Evolutionary conservation across 371 early-diverging fungal species (phyloP), one percentile per base, ranked within the genome.

Genomic region (Entomophthora muscae): DNA sequence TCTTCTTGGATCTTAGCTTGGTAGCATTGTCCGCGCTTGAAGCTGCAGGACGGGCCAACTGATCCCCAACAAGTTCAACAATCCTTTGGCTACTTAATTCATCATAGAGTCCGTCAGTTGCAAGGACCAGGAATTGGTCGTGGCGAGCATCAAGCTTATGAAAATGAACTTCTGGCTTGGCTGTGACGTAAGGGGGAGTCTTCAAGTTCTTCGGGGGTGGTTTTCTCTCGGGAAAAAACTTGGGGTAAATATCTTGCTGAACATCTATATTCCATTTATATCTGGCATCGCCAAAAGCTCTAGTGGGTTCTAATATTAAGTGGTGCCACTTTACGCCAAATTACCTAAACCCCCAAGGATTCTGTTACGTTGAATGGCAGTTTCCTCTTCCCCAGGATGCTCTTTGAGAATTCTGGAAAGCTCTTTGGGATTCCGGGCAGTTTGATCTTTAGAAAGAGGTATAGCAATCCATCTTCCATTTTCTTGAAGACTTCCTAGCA

Each of bases 81-180:
- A 84, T 84, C 61, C 88, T 80, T 2, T 85, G 84, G 69, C 80
- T 84, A 21, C 78, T 76, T 56, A 94, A 66, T 64, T 84, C 80
- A 66, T 95, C 96, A 83, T 90, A 95, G 1, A 98, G 73, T 1
- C 98, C 98, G 73, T 98, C 98, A 0, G 93, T 86, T 2, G 92
- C 96, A 53, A 98, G 71, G 0, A 96, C 86, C 53, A 94, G 67
- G 71, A 86, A 93, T 59, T 75, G 70, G 72, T 95, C 95, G n/a
- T 73, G 71, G 7, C 61, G 27, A 76, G 68, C 70, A 67, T 73
- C 65, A 42, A 87, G 66, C 55, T 76, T 70, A 72, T 89, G 85
- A 64, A 84, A 71, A 22, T 80, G 76, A 0, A 91, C 83, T 26
- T 86, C 87, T 0, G 98, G 96, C 30, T 80, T 81, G 1, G 97